Conservation (phyloP, 352 stramenopile genomes). For the Peronosclerospora sorghi region DNA sequence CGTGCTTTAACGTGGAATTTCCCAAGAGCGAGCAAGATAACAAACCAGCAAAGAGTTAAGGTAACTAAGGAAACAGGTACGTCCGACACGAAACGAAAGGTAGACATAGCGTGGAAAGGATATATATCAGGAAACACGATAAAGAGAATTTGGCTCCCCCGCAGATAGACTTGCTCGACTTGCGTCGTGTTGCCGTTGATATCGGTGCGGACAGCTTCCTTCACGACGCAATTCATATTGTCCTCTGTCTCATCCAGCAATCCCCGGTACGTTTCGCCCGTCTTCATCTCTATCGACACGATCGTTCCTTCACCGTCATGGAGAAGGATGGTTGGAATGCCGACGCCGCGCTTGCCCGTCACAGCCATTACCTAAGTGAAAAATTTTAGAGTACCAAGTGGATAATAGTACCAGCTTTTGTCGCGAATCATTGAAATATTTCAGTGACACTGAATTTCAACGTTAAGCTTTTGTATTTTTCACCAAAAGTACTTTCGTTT, state of each 20-base stretch:
- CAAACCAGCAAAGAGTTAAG: conserved; percentile 1
- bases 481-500: no score
- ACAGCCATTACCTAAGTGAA: conserved; percentile 41
- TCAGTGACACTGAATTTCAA: no score
- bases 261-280: conserved; percentile 73
- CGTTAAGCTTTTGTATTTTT: no score
- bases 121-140: conserved; percentile 87
- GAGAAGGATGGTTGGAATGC: conserved; percentile 77
- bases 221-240: conserved; percentile 87
- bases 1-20: conserved; percentile 73
- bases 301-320: conserved; percentile 82
- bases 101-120: conserved; percentile 26
- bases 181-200: conserved; percentile 70
- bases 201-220: conserved; percentile 75
- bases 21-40: no score
- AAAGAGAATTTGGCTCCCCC: conserved; percentile 80
- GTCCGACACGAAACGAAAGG: neutral
- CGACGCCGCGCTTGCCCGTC: conserved; percentile 75
- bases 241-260: conserved; percentile 82
- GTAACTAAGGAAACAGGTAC: conserved; percentile 4
- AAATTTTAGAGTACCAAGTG: no score
- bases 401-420: no score
- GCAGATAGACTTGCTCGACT: conserved; percentile 77
- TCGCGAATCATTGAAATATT: no score
- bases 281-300: conserved; percentile 84